Percentiles rank a stretch among this genome's conserved stretches.
phyloP scores from a whole-genome alignment of 164 flowering plant species.

The Cinnamomum micranthum region DNA sequence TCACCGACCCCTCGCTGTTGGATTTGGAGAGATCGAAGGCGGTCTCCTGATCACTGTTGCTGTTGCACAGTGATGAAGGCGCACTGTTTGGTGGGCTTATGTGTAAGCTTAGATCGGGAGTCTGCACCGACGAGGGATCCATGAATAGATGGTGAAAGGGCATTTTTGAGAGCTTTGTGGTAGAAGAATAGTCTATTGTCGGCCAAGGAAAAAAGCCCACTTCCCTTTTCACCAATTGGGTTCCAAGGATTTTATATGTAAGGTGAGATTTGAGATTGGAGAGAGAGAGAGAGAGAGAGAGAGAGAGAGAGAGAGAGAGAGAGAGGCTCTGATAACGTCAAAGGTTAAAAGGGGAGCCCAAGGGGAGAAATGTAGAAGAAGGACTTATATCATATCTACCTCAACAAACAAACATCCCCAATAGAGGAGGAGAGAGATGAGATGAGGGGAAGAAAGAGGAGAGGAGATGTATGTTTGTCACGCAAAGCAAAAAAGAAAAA shows the following conservation, averaged over 20 bases:
- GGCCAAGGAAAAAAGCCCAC: background rate
- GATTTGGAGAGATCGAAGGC: conserved; percentile 21
- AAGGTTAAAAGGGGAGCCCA: too few species aligned
- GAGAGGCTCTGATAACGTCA: background rate
- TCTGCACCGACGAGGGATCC: conserved; percentile 32
- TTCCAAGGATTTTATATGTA: background rate
- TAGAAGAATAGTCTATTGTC: background rate
- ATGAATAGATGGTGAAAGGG: conserved; percentile 41
- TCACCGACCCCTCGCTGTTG: conserved; percentile 12
- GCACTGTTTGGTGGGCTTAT: conserved; percentile 51
- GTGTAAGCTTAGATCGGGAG: conserved; percentile 61
- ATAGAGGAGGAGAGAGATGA: background rate
- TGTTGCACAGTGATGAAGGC: conserved; percentile 1
- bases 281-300: conserved; percentile 6
- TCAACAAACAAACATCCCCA: background rate
- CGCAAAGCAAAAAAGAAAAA: background rate
- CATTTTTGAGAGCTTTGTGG: conserved; percentile 14
- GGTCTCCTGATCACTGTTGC: conserved; percentile 13
- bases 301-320: conserved; percentile 4
- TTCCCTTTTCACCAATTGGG: background rate
- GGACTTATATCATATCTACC: background rate
- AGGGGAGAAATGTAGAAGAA: background rate
- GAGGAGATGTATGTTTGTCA: background rate
- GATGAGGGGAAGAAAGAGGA: background rate
- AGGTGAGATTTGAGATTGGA: background rate